Evolutionary conservation across 2,329 filamentous ascomycete genomes (phyloP), one percentile per base, ranked within the genome.

Genomic region (Emmonsiellopsis sp.): DNA sequence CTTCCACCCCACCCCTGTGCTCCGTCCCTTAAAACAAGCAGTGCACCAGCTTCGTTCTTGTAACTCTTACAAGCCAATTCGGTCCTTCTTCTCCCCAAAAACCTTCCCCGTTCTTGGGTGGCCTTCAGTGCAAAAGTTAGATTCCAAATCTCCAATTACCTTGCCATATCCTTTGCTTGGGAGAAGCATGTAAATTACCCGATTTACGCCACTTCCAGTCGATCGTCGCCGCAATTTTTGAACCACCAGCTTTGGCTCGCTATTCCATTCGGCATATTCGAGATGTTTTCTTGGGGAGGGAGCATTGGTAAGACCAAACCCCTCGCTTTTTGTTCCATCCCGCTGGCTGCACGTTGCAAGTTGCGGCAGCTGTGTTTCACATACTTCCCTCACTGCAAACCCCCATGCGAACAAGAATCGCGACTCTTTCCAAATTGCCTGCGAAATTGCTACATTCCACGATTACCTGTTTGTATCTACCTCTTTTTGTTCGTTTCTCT

Each of bases 231-330:
- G 9, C 36, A 55, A 33, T 34, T 17, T 39, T 51, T 49, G 21
- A 34, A 45, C 50, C 34, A n/a, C 46, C 47, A 43, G n/a, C 51
- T 31, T 13, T 14, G 36, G n/a, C 31, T 27, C 42, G 33, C n/a
- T 31, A 6, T 51, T n/a, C 31, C 43, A 49, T 47, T 9, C 17
- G 47, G 39, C 31, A 40, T 8, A 17, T 34, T 34, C 44, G 42
- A 14, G 53, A 60, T 60, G 58, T 60, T 60, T 50, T 42, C 53
- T 39, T 58, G 57, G 57, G 56, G 57, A 40, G 54, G 56, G 6
- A 52, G 52, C 45, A 43, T 60, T 14, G 52, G 58, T 60, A 56
- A 58, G 57, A 47, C 31, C 11, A 31, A 42, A 42, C 9, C 9
- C 13, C 17, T 48, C 50, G 33, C 37, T 52, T 13, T 33, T 43